Evolutionary conservation across 2,329 filamentous ascomycete species (phyloP), one percentile per base, ranked within the genome.

Genomic region (Penicillium sp.): DNA sequence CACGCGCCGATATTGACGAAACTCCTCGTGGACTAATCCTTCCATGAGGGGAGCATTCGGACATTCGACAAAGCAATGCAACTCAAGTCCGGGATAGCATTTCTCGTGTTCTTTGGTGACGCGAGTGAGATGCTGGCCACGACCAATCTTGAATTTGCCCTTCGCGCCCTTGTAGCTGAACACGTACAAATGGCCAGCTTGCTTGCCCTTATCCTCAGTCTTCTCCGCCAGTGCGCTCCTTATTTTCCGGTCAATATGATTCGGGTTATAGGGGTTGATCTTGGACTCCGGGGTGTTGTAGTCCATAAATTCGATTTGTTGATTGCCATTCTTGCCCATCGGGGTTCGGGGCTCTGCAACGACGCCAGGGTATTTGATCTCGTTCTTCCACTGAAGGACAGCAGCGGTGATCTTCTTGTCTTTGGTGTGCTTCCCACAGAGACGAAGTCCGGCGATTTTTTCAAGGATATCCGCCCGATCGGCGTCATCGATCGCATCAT

Each of bases 41-140:
- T 58, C 55, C 35, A 58, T 41, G 3, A 50, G 29, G 2, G 17
- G 9, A 2, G 55, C 46, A 51, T 58, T 58, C 29, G 46, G 47
- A n/a, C 55, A 58, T 4, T 26, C 44, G 5, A 41, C 44, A 31
- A 51, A 44, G 17, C 31, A 58, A 15, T 41, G 29, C 15, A 51
- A 8, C 11, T 21, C 29, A 11, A 47, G 21, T 2, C 46, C 30
- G 9, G 46, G 55, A 23, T 58, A 58, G 30, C 55, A 58, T 8
- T 17, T 19, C 13, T 58, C 35, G 0, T 50, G 38, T 9, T 30
- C 46, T 31, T 48, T 3, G 13, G 45, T 13, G 9, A 46, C 26
- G 3, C 46, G 3, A 7, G n/a, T 6, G 19, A 8, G 26, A n/a
- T 11, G 2, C 6, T n/a, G n/a, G 19, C 21, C 21, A n/a, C 13